These are phyloP conservation scores for Fusarium anguioides DNA, from an alignment of 2,329 filamentous ascomycete genomes.

Conservation along the genomic window DNA sequence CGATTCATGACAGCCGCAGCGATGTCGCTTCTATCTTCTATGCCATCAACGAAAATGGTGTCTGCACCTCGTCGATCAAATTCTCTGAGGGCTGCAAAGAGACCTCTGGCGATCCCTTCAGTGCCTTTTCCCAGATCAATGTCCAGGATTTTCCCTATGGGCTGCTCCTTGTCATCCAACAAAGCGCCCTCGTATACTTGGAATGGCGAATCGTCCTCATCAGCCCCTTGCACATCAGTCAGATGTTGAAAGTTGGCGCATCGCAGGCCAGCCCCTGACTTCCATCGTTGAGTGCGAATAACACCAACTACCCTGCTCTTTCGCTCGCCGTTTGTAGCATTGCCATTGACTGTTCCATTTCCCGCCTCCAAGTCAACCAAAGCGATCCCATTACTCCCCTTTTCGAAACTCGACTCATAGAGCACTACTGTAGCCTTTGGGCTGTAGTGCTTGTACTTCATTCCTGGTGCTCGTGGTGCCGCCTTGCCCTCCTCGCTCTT, in stretches of 20 bases:
- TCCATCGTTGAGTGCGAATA: conserved; percentile 68
- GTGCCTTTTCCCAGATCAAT: conserved; percentile 78
- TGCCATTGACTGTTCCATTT: conserved; percentile 38
- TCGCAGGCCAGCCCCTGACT: conserved; percentile 55
- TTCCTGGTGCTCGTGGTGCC: conserved; percentile 86
- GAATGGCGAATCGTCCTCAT: conserved; percentile 50
- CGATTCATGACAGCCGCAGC: conserved; percentile 90
- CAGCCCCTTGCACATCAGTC: conserved; percentile 33
- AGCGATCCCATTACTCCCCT: conserved; percentile 51
- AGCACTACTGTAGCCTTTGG: conserved; percentile 87
- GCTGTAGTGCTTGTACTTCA: conserved; percentile 99
- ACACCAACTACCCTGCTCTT: conserved; percentile 57
- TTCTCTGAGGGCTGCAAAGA: conserved; percentile 89
- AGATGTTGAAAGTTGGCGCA: conserved; percentile 45
- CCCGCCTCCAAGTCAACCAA: conserved; percentile 49
- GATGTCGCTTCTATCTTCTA: conserved; percentile 81
- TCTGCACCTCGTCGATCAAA: conserved; percentile 84
- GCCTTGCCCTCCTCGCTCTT: conserved; percentile 71
- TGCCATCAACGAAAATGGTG: conserved; percentile 90
- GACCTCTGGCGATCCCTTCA: conserved; percentile 80
- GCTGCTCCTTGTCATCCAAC: conserved; percentile 46
- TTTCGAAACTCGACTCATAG: conserved; percentile 70
- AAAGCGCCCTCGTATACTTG: conserved; percentile 57
- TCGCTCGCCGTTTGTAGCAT: conserved; percentile 30
- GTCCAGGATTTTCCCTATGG: conserved; percentile 67